Conservation (phyloP, 192 early-diverging fungal genomes). For the Backusella parvicylindrica region DNA sequence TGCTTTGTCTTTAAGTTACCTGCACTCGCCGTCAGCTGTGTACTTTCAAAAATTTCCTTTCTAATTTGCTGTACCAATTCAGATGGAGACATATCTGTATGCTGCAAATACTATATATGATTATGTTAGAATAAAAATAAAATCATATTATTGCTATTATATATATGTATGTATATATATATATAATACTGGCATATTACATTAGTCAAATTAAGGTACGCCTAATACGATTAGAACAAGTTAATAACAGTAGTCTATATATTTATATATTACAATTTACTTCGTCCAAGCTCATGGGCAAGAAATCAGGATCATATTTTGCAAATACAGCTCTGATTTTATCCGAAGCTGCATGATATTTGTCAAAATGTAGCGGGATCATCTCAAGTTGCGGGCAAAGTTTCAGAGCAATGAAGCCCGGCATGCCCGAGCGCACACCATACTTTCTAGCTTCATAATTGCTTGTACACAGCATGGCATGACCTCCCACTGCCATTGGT, state of each 20-base stretch:
- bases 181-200: not conserved
- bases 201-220: constrained; percentile 38
- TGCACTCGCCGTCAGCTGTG: constrained; percentile 44
- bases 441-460: constrained; percentile 64
- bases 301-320: constrained; percentile 60
- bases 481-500: constrained; percentile 60
- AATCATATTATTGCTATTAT: too few relatives aligned
- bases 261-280: constrained; percentile 4
- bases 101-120: constrained; percentile 34
- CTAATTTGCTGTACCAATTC: constrained; percentile 51
- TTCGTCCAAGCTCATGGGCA: constrained; percentile 52
- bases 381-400: constrained; percentile 60
- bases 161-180: not conserved
- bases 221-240: constrained; percentile 6
- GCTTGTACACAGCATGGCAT: constrained; percentile 56
- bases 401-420: constrained; percentile 54
- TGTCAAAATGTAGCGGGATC: constrained; percentile 44
- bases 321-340: constrained; percentile 51
- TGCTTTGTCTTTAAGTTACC: not conserved
- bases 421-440: constrained; percentile 74
- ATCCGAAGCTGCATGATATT: constrained; percentile 44
- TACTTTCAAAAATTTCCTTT: constrained; percentile 42
- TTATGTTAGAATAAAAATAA: not conserved
- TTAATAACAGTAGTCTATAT: not conserved
- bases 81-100: constrained; percentile 27